Conservation (phyloP, 208 protist species). For the Crithidia thermophila region DNA sequence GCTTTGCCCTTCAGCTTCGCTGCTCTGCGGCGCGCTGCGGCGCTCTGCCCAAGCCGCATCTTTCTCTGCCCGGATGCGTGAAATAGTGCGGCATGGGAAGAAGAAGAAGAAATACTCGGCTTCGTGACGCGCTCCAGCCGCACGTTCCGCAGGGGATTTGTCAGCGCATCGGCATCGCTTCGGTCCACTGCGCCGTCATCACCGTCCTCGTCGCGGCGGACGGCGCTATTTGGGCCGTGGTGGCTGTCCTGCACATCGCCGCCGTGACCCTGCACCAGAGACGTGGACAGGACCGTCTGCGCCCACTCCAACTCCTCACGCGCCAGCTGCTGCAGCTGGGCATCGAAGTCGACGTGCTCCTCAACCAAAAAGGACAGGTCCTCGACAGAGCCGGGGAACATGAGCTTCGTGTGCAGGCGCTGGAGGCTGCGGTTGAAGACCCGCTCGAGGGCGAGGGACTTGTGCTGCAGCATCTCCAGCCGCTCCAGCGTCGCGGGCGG, state of each 20-base stretch:
- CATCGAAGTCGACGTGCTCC: conserved; percentile 66
- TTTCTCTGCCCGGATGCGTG: too few relatives aligned
- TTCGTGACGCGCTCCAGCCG: conserved; percentile 13
- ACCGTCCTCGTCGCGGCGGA: neutral
- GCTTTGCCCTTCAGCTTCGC: too few relatives aligned
- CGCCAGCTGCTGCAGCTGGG: conserved; percentile 43
- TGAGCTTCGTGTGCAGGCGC: conserved; percentile 37
- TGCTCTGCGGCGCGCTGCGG: too few relatives aligned
- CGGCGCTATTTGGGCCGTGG: neutral
- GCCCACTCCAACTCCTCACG: conserved; percentile 64
- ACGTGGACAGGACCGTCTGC: conserved; percentile 14
- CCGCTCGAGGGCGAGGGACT: conserved; percentile 30
- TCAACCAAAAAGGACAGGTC: conserved; percentile 84
- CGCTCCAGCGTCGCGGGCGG: neutral
- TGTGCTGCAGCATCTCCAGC: conserved; percentile 29
- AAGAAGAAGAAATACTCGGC: neutral
- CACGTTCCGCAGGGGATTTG: conserved; percentile 25
- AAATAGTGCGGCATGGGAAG: too few relatives aligned
- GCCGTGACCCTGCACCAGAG: conserved; percentile 5
- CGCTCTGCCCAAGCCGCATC: too few relatives aligned
- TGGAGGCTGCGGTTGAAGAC: conserved; percentile 44
- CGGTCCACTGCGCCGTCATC: neutral
- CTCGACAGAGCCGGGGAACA: conserved; percentile 52
- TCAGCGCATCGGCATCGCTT: neutral
- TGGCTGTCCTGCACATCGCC: neutral